Percentiles rank a stretch among this genome's conserved stretches.
Conservation (phyloP, 2,329 filamentous ascomycete genomes). For the Fusarium compactum region DNA sequence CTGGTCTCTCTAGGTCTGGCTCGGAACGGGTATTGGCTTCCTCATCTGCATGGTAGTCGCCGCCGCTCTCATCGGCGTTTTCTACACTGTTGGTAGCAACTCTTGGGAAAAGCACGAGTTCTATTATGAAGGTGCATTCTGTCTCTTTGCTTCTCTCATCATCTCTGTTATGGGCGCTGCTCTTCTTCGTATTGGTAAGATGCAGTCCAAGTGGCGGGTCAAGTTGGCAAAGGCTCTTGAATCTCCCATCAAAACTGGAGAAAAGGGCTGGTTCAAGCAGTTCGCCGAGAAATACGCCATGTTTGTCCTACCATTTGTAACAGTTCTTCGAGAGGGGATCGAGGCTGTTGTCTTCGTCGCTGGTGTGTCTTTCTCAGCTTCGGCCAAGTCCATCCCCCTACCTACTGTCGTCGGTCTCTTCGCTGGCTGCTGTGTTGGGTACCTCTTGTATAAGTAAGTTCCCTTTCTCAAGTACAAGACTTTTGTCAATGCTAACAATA, state of each 20-base stretch:
- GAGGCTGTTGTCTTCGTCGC: conserved; percentile 90
- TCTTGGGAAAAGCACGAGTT: conserved; percentile 76
- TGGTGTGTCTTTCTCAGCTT: conserved; percentile 81
- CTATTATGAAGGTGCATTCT: conserved; percentile 85
- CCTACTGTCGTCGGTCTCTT: conserved; percentile 78
- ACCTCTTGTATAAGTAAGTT: conserved; percentile 80
- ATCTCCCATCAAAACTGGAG: conserved; percentile 57
- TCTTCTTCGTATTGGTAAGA: conserved; percentile 82
- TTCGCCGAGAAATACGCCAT: conserved; percentile 84
- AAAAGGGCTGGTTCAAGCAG: conserved; percentile 64
- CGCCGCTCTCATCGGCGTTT: conserved; percentile 76
- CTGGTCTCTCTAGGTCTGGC: conserved; percentile 63
- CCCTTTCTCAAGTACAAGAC: neutral
- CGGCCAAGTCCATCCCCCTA: conserved; percentile 81
- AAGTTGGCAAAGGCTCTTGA: conserved; percentile 81
- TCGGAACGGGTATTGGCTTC: conserved; percentile 72
- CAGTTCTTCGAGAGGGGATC: conserved; percentile 86
- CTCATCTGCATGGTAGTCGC: conserved; percentile 74
- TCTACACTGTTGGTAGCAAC: conserved; percentile 75
- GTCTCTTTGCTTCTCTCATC: conserved; percentile 79
- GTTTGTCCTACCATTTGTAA: conserved; percentile 88
- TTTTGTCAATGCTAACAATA: neutral
- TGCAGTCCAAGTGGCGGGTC: conserved; percentile 88
- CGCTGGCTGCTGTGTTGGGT: conserved; percentile 76
- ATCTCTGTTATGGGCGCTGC: conserved; percentile 86